Percentiles rank a stretch among this genome's conserved stretches.
phyloP scores from a whole-genome alignment of 257 asterid genomes.

The Nemophila menziesii region DNA sequence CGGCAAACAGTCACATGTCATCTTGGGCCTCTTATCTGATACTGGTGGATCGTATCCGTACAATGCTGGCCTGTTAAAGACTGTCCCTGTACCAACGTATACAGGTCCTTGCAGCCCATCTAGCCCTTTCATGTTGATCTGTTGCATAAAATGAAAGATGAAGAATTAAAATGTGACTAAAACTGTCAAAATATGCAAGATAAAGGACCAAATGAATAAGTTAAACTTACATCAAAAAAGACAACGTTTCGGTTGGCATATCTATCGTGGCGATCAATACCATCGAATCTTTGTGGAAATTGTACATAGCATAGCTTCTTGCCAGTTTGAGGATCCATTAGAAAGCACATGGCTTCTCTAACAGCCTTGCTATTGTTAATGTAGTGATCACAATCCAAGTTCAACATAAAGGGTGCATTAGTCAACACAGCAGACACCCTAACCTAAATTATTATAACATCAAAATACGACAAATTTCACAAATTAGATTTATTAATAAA shows the following conservation, averaged over 20 bases:
- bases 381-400: conserved; percentile 85
- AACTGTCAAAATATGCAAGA: too few relatives aligned
- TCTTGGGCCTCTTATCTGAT: conserved; percentile 58
- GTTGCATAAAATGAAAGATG: conserved; percentile 7
- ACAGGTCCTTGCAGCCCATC: conserved; percentile 90
- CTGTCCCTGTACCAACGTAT: conserved; percentile 74
- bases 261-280: conserved; percentile 79
- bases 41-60: conserved; percentile 78
- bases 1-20: conserved; percentile 89
- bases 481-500: background rate
- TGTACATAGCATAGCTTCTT: conserved; percentile 86
- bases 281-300: conserved; percentile 77
- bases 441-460: conserved; percentile 26
- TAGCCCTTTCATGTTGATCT: conserved; percentile 83
- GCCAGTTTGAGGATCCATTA: conserved; percentile 78
- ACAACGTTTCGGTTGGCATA: conserved; percentile 81
- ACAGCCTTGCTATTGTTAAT: conserved; percentile 74
- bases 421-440: conserved; percentile 81
- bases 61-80: conserved; percentile 65
- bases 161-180: too few relatives aligned
- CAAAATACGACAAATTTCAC: background rate
- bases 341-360: conserved; percentile 79
- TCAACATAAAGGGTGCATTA: conserved; percentile 74
- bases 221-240: conserved; percentile 61
- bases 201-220: background rate